Evolutionary conservation across 208 protist genomes (phyloP).

Genomic region (Crithidia acanthocephali): DNA sequence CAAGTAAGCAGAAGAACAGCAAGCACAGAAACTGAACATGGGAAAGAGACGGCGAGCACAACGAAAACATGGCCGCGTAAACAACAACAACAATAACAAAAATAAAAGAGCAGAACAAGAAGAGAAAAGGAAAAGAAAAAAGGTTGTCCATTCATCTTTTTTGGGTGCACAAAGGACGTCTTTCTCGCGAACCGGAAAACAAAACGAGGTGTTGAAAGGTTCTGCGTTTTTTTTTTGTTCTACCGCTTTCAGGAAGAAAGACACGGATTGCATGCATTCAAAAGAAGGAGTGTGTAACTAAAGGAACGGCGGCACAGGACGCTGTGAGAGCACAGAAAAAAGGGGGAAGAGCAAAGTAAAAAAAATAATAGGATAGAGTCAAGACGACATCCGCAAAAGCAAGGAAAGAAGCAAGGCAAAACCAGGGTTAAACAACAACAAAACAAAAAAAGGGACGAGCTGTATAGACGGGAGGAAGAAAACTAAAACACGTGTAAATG

Average conservation of each 20-base stretch:
- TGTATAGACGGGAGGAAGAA: background rate
- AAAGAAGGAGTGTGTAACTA: background rate
- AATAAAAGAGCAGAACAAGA: background rate
- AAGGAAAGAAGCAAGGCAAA: background rate
- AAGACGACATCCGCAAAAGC: background rate
- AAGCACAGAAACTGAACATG: background rate
- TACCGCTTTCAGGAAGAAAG: background rate
- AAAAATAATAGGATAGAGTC: background rate
- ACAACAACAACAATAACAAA: background rate
- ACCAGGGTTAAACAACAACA: background rate
- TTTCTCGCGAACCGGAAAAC: background rate
- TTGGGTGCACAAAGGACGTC: background rate
- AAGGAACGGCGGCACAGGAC: background rate
- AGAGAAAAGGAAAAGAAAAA: background rate
- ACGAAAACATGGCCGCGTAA: background rate
- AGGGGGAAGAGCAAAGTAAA: conserved; percentile 3
- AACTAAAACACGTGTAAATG: background rate
- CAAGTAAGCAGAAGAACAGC: background rate
- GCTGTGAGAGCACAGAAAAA: background rate
- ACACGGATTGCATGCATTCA: background rate
- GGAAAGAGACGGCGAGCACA: background rate
- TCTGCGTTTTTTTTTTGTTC: background rate
- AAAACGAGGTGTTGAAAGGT: background rate
- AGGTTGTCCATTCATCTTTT: background rate
- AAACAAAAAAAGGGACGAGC: conserved; percentile 1